Evolutionary conservation across 163 green algal genomes (phyloP), one percentile per base, ranked within the genome.

Genomic region (Trebouxiophyceae sp.): DNA sequence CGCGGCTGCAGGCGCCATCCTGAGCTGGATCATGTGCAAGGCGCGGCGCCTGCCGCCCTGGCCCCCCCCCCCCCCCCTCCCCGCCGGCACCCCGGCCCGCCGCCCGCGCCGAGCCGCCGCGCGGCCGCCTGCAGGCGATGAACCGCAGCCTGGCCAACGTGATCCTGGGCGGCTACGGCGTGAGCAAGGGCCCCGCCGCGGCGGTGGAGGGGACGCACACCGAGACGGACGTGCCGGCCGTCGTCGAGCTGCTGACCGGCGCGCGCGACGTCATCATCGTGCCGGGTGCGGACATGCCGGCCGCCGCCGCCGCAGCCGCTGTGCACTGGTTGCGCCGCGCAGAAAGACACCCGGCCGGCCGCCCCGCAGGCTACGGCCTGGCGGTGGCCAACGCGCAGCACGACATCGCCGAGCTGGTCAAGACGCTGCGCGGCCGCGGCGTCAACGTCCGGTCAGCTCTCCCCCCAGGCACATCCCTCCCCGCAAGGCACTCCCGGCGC

Each of bases 1-100:
- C 12, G 12, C 39, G 16, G 12, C 39, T 50, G 39, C 39, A 50
- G 39, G 91, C 3, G 87, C 88, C 65, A 96, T 97, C 64, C 86
- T 97, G 23, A 91, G 82, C 23, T 95, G 87, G 74, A 93, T 96
- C 79, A 97, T 97, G 91, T 97, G 91, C 91, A 88, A 88, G 70
- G 73, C 63, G 19, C 44, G 39, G 8, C n/a, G n/a, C n/a, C n/a
- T n/a, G n/a, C n/a, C n/a, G 20, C 65, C 24, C 16, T 26, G 45
- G 7, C 34, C 29, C 55, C 32, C 26, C 24, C n/a, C 0, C 8
- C 2, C 23, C 29, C 2, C 20, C 44, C 7, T 47, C n/a, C 23
- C 8, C 6, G n/a, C 33, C n/a, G n/a, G n/a, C n/a, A n/a, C n/a
- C n/a, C n/a, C n/a, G n/a, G n/a, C n/a, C n/a, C n/a, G n/a, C 28